Conservation (phyloP, 768 basidiomycete species). For the Hericium alpestre region DNA sequence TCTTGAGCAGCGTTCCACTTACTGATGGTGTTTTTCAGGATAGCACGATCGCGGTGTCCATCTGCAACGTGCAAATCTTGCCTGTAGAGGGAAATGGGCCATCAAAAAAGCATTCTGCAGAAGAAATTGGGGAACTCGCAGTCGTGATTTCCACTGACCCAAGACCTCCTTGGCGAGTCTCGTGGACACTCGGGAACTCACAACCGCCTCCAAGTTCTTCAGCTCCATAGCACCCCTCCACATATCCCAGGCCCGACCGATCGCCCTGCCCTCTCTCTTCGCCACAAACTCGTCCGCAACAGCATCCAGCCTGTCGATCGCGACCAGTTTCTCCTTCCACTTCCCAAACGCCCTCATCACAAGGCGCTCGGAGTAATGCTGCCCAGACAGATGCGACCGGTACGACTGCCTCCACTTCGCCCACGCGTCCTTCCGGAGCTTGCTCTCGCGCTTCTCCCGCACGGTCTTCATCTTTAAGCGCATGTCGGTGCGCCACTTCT, state of each 20-base stretch:
- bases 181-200: conserved; percentile 33
- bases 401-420: conserved; percentile 54
- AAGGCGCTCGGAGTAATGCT: conserved; percentile 37
- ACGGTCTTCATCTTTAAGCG: conserved; percentile 56
- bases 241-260: conserved; percentile 38
- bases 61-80: conserved; percentile 33
- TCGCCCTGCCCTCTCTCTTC: conserved; percentile 22
- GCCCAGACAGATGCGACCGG: conserved; percentile 38
- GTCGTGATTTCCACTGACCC: conserved; percentile 44
- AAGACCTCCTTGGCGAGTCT: conserved; percentile 41
- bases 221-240: conserved; percentile 45
- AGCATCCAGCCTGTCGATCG: conserved; percentile 33
- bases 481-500: conserved; percentile 60
- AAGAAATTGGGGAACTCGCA: conserved; percentile 29
- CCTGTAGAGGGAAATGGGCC: conserved; percentile 22
- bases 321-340: conserved; percentile 42
- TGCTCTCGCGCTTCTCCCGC: conserved; percentile 43
- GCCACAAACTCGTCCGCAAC: conserved; percentile 35
- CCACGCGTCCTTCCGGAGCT: conserved; percentile 50
- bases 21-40: conserved; percentile 36
- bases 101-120: not conserved
- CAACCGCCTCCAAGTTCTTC: conserved; percentile 31
- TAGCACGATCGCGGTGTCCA: conserved; percentile 27
- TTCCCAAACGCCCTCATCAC: conserved; percentile 31
- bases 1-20: conserved; percentile 47